phyloP scores from a whole-genome alignment of 345 rosid species.

The Heritiera littoralis region DNA sequence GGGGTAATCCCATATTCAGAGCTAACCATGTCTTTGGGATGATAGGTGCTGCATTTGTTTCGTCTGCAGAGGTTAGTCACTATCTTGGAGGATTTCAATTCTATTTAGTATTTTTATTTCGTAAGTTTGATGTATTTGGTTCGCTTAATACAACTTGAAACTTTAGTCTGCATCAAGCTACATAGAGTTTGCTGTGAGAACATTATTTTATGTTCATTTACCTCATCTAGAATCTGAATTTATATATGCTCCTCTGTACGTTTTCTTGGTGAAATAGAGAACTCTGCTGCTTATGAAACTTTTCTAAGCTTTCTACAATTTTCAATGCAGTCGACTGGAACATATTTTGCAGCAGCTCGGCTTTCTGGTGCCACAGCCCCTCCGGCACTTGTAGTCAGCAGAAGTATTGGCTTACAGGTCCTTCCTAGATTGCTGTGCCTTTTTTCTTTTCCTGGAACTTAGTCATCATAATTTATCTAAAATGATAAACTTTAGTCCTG shows the following conservation, averaged over 20 bases:
- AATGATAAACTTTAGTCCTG: not conserved
- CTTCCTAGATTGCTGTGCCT: slow-evolving; percentile 6
- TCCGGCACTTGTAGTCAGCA: slow-evolving; percentile 77
- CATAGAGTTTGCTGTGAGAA: not conserved
- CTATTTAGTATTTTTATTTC: not conserved
- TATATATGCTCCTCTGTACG: not conserved
- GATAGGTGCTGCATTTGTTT: slow-evolving; percentile 89
- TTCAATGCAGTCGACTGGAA: slow-evolving; percentile 72
- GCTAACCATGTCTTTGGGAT: slow-evolving; percentile 94
- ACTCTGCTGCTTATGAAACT: slow-evolving; percentile 11
- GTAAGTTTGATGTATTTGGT: not conserved
- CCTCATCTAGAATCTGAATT: not conserved
- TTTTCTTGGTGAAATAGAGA: slow-evolving; percentile 7
- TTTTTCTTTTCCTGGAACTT: not conserved
- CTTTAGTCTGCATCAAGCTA: slow-evolving; percentile 1
- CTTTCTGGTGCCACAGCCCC: slow-evolving; percentile 95
- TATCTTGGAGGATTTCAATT: slow-evolving; percentile 4
- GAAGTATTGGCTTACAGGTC: slow-evolving; percentile 94
- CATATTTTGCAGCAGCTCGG: slow-evolving; percentile 79
- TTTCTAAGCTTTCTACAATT: not conserved
- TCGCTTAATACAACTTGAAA: not conserved
- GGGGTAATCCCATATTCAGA: slow-evolving; percentile 91
- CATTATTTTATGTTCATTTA: not conserved
- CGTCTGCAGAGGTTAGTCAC: slow-evolving; percentile 80
- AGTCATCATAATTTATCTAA: not conserved